Evolutionary conservation across 1,284 basidiomycete genomes (phyloP).

Genomic region (Puccinia polysora): DNA sequence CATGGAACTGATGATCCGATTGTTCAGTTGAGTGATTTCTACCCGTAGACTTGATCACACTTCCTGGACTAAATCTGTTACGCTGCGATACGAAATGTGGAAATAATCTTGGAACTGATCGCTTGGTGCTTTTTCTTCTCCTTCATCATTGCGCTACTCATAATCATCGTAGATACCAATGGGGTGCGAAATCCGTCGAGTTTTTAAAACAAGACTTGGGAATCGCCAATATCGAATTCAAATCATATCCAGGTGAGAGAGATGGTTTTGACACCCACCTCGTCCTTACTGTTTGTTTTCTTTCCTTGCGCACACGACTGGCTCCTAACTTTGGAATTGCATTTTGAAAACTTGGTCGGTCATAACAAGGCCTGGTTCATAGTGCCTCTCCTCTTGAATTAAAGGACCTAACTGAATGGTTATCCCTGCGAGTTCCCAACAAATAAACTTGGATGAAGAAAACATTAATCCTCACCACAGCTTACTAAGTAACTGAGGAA

Average conservation of each 20-base stretch:
- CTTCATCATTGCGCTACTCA: not conserved
- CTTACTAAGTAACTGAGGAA: not conserved
- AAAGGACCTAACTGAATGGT: conserved; percentile 8
- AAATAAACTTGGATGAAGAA: no score
- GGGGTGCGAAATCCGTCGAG: conserved; percentile 25
- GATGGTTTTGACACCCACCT: not conserved
- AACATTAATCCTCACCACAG: not conserved
- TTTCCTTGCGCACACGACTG: no score
- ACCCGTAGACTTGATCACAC: no score
- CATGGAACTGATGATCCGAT: conserved; percentile 35
- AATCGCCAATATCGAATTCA: conserved; percentile 14
- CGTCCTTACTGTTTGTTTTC: not conserved
- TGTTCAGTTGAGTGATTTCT: not conserved
- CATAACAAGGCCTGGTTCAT: conserved; percentile 30
- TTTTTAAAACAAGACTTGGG: conserved; percentile 19
- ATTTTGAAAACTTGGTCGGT: not conserved
- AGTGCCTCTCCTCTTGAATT: conserved; percentile 27
- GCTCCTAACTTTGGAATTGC: not conserved
- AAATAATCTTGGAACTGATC: not conserved
- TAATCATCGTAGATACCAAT: conserved; percentile 15
- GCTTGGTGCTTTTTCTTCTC: not conserved
- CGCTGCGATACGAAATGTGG: no score
- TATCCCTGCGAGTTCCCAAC: not conserved
- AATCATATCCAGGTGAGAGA: conserved; percentile 26
- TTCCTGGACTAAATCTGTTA: no score